Conservation (phyloP, 495 filamentous ascomycete species). For the Daldinia decipiens region DNA sequence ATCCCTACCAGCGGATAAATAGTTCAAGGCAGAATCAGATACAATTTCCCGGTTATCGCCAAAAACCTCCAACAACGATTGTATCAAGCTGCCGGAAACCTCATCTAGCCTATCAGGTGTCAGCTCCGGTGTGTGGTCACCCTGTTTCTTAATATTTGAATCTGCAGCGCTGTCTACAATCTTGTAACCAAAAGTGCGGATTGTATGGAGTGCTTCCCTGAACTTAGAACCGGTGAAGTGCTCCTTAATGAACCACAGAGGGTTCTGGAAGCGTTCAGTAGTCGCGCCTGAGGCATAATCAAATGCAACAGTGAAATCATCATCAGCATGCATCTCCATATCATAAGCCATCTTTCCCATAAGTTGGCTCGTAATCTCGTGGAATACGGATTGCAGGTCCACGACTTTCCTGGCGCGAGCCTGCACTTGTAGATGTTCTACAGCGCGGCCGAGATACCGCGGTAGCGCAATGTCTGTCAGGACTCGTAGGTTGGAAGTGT, state of each 20-base stretch:
- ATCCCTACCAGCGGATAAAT: slow-evolving; percentile 68
- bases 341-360: slow-evolving; percentile 72
- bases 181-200: slow-evolving; percentile 60
- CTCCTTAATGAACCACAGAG: slow-evolving; percentile 66
- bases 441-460: slow-evolving; percentile 56
- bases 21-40: slow-evolving; percentile 69
- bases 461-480: slow-evolving; percentile 66
- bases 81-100: slow-evolving; percentile 64
- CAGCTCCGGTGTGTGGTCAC: slow-evolving; percentile 11
- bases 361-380: slow-evolving; percentile 68
- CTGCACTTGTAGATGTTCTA: slow-evolving; percentile 47
- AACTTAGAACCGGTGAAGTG: slow-evolving; percentile 58
- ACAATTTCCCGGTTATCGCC: slow-evolving; percentile 57
- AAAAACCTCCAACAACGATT: slow-evolving; percentile 65
- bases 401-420: slow-evolving; percentile 44
- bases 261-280: slow-evolving; percentile 69
- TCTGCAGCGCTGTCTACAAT: slow-evolving; percentile 63
- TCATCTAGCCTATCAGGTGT: slow-evolving; percentile 51
- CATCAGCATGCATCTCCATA: slow-evolving; percentile 68
- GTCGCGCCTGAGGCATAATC: slow-evolving; percentile 68
- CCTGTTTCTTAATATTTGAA: slow-evolving; percentile 31
- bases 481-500: slow-evolving; percentile 62
- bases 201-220: slow-evolving; percentile 55
- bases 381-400: slow-evolving; percentile 65
- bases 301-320: slow-evolving; percentile 66